Percentiles rank a stretch among this genome's conserved stretches.
Evolutionary conservation across 2,329 filamentous ascomycete species (phyloP).

Genomic region (Fusarium oxysporum): DNA sequence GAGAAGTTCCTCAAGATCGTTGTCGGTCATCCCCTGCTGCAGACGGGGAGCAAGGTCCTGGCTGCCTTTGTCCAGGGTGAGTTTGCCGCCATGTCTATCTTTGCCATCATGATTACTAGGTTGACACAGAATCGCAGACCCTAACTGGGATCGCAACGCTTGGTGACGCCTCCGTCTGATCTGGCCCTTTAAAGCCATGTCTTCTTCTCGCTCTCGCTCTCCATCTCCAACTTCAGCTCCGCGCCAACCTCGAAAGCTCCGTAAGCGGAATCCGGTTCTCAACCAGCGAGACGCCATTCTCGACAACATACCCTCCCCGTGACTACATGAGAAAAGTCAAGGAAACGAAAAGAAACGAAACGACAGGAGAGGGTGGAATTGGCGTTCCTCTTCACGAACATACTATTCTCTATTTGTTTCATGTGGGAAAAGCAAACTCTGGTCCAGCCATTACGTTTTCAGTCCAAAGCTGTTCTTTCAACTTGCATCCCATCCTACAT

Average conservation of each 20-base stretch:
- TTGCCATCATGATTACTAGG: constrained; percentile 3
- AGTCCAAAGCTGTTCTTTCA: background rate
- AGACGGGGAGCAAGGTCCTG: constrained; percentile 97
- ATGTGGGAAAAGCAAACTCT: constrained; percentile 20
- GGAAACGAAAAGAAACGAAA: background rate
- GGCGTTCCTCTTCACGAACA: constrained; percentile 27
- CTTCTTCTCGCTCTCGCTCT: constrained; percentile 33
- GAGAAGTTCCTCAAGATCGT: constrained; percentile 98
- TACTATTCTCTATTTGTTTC: constrained; percentile 14
- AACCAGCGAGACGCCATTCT: constrained; percentile 38
- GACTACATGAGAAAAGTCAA: background rate
- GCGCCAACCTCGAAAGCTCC: constrained; percentile 42
- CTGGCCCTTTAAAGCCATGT: constrained; percentile 36
- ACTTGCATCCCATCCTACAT: background rate
- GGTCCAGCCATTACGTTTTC: constrained; percentile 13
- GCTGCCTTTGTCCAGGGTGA: constrained; percentile 96
- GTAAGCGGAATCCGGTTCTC: constrained; percentile 41
- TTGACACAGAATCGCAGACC: constrained; percentile 62
- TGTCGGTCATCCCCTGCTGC: constrained; percentile 92
- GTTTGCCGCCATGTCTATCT: constrained; percentile 30
- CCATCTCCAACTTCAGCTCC: constrained; percentile 21
- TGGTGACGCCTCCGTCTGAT: constrained; percentile 68
- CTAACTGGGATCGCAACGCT: constrained; percentile 91
- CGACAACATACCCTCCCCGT: constrained; percentile 22
- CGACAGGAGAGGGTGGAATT: background rate